Percentiles rank a stretch among this genome's conserved stretches.
These are phyloP conservation scores for Glutinoglossum americanum DNA, from an alignment of 495 filamentous ascomycete genomes.

Conservation along the genomic window DNA sequence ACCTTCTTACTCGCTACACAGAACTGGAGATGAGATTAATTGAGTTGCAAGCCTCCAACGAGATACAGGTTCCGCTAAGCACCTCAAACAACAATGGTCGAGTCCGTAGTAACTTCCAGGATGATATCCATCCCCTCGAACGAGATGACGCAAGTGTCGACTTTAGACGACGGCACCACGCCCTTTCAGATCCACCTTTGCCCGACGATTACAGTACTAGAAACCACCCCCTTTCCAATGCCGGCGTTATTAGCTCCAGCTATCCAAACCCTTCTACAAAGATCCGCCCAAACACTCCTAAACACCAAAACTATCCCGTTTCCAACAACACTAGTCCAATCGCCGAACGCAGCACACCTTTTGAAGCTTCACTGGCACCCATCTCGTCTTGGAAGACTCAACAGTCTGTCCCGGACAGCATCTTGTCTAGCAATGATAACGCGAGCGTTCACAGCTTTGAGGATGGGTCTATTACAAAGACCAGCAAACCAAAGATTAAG, in stretches of 20 bases:
- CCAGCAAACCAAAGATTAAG: conserved; percentile 12
- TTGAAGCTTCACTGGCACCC: neutral
- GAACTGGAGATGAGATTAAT: conserved; percentile 18
- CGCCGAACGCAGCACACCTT: neutral
- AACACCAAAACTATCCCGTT: neutral
- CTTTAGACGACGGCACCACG: neutral
- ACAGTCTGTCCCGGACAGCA: neutral
- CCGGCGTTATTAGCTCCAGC: neutral
- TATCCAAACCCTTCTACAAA: neutral
- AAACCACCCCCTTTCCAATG: neutral
- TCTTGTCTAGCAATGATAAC: neutral
- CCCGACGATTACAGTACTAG: neutral
- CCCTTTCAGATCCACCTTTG: neutral
- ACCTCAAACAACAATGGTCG: neutral
- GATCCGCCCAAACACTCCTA: neutral
- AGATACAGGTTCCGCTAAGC: neutral
- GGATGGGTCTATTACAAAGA: too few species aligned
- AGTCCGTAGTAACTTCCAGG: neutral
- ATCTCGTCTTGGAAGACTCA: neutral
- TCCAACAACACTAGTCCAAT: neutral
- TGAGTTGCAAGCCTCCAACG: conserved; percentile 15
- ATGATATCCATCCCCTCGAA: neutral
- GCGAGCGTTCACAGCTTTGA: neutral
- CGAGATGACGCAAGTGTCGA: neutral
- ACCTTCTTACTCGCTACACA: conserved; percentile 18